Evolutionary conservation across 1,284 basidiomycete genomes (phyloP), one percentile per base, ranked within the genome.

Genomic region (Ustilago shanxiensis): DNA sequence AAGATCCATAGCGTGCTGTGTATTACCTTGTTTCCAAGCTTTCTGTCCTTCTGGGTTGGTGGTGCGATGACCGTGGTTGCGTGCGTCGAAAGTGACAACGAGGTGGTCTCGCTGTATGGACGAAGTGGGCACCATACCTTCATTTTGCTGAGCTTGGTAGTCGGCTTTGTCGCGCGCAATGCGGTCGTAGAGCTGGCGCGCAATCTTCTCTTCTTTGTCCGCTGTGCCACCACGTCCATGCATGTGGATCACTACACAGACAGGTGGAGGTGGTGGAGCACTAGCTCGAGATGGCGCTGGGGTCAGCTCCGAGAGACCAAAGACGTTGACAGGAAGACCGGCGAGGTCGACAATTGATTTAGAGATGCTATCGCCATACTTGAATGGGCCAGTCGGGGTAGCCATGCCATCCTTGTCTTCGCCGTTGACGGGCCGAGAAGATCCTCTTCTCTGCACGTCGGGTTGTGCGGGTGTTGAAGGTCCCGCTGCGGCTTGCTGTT

Each of bases 51-150:
- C 58, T 2, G 70, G 63, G 24, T 82, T 80, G n/a, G 85, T 84
- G 16, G 60, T 65, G 33, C 87, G 78, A 18, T 84, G 71, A 2
- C 87, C 87, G 44, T 87, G 87, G 51, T 87, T 87, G 60, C 87
- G 71, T 13, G 84, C 84, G 53, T 87, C 87, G 29, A 87, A 86
- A 6, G 79, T 77, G 33, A 87, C 85, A 16, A 87, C 63, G 2
- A 87, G 51, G 20, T 86, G 79, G 50, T 85, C 85, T 11, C 76
- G 74, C 49, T 71, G 66, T 4, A 60, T 64, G 1, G 60, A 58
- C 6, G 57, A 60, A 9, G 60, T 64, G 2, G 70, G 55, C 1
- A 72, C 60, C 9, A 64, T 49, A 5, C 70, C 64, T 10, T 50
- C 57, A 13, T 65, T 60, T 39, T 67, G 61, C 45, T 74, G 69